Conservation (phyloP, 2,329 filamentous ascomycete genomes). For the Metarhizium album region DNA sequence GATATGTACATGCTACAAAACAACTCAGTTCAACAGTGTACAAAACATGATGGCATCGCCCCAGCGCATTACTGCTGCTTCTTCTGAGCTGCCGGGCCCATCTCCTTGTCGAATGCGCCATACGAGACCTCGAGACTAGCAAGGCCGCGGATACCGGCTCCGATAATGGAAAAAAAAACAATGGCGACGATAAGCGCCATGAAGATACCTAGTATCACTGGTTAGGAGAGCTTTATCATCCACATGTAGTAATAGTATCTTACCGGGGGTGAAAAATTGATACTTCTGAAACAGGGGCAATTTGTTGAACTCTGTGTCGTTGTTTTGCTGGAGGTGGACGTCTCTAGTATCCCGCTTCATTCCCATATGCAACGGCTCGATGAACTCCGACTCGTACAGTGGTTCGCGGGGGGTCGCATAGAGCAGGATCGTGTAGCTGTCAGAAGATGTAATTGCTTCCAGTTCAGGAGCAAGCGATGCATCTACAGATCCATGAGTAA, state of each 20-base stretch:
- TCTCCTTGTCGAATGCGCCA: slow-evolving; percentile 93
- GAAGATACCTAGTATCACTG: slow-evolving; percentile 59
- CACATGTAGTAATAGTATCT: neutral
- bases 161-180: slow-evolving; percentile 65
- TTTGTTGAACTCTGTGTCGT: slow-evolving; percentile 29
- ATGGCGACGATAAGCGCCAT: slow-evolving; percentile 67
- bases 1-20: slow-evolving; percentile 9
- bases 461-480: slow-evolving; percentile 40
- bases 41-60: neutral
- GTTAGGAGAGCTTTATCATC: slow-evolving; percentile 6
- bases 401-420: slow-evolving; percentile 49
- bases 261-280: slow-evolving; percentile 85
- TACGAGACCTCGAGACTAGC: slow-evolving; percentile 81
- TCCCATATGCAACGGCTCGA: slow-evolving; percentile 55
- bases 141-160: slow-evolving; percentile 66
- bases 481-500: slow-evolving; percentile 23
- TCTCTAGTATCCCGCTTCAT: slow-evolving; percentile 50
- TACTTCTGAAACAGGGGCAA: slow-evolving; percentile 78
- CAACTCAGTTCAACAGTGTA: neutral
- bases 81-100: slow-evolving; percentile 80
- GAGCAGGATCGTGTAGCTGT: slow-evolving; percentile 66
- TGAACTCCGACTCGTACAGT: slow-evolving; percentile 56
- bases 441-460: slow-evolving; percentile 23
- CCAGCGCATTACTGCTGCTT: slow-evolving; percentile 37
- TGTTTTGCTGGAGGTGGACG: slow-evolving; percentile 24